A percentile compares a stretch with the other conserved stretches of the same genome.
These are phyloP conservation scores for Fusarium heterosporum DNA, from an alignment of 2,329 filamentous ascomycete species.

Conservation along the genomic window DNA sequence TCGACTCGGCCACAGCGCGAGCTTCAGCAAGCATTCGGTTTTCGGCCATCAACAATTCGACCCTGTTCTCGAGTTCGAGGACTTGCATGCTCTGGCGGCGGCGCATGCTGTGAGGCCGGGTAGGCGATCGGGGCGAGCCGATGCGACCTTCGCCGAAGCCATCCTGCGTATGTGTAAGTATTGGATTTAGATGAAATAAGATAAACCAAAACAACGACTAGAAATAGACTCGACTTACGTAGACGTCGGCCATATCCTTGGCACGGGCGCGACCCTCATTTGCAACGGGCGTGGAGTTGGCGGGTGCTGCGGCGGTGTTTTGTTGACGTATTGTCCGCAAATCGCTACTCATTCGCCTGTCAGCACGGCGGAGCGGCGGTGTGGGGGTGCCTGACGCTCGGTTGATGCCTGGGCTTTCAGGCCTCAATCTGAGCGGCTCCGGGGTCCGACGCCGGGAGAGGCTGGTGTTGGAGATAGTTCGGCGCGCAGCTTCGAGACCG, in stretches of 20 bases:
- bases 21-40: slow-evolving; percentile 84
- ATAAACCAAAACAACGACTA: slow-evolving; percentile 25
- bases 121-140: slow-evolving; percentile 90
- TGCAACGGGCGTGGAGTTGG: slow-evolving; percentile 73
- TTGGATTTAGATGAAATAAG: background rate
- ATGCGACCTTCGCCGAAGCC: slow-evolving; percentile 90
- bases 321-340: slow-evolving; percentile 60
- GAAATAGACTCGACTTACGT: slow-evolving; percentile 82
- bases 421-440: slow-evolving; percentile 66
- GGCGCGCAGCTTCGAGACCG: slow-evolving; percentile 49
- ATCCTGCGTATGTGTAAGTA: slow-evolving; percentile 70
- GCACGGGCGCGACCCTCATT: slow-evolving; percentile 88
- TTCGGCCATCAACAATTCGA: slow-evolving; percentile 87
- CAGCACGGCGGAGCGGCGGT: slow-evolving; percentile 77
- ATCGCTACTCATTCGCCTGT: slow-evolving; percentile 79
- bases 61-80: slow-evolving; percentile 85
- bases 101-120: slow-evolving; percentile 93
- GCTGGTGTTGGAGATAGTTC: slow-evolving; percentile 66
- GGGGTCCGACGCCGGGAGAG: slow-evolving; percentile 64
- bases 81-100: slow-evolving; percentile 98
- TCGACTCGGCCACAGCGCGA: slow-evolving; percentile 75
- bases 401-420: slow-evolving; percentile 71
- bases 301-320: slow-evolving; percentile 49
- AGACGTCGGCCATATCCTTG: slow-evolving; percentile 92
- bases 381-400: slow-evolving; percentile 60